Conservation (phyloP, 257 asterid genomes). For the Leonotis leonurus region DNA sequence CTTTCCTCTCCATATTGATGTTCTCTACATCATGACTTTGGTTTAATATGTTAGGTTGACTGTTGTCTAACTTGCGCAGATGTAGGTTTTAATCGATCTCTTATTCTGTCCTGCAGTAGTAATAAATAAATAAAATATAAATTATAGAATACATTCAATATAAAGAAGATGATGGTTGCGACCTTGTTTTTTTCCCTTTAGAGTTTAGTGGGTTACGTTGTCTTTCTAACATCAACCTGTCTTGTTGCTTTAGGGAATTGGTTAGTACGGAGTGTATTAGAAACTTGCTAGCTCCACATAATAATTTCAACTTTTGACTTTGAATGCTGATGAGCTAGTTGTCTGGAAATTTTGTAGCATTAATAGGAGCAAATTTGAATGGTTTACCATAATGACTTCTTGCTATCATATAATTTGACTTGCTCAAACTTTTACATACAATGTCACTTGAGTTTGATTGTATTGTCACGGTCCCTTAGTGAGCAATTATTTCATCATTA, state of each 20-base stretch:
- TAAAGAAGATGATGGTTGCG: background rate
- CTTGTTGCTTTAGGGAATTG: background rate
- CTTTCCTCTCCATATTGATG: constrained; percentile 4
- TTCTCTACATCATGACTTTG: background rate
- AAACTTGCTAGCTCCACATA: background rate
- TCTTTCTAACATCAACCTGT: background rate
- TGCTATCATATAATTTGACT: background rate
- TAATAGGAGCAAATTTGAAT: too few relatives aligned
- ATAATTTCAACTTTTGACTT: background rate
- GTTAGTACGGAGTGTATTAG: background rate
- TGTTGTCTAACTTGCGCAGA: background rate
- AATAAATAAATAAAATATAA: background rate
- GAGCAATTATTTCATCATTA: too few relatives aligned
- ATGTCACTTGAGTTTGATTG: background rate
- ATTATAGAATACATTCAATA: too few relatives aligned
- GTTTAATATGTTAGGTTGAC: background rate
- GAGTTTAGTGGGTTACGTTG: background rate
- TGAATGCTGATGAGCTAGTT: background rate
- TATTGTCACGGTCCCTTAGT: too few relatives aligned
- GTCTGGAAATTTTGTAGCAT: too few relatives aligned
- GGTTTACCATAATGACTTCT: background rate
- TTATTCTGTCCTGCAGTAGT: background rate
- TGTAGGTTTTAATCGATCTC: background rate
- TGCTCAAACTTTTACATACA: background rate
- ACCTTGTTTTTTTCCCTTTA: background rate